Conservation (phyloP, 139 green algal species). For the Eudorina sp. region DNA sequence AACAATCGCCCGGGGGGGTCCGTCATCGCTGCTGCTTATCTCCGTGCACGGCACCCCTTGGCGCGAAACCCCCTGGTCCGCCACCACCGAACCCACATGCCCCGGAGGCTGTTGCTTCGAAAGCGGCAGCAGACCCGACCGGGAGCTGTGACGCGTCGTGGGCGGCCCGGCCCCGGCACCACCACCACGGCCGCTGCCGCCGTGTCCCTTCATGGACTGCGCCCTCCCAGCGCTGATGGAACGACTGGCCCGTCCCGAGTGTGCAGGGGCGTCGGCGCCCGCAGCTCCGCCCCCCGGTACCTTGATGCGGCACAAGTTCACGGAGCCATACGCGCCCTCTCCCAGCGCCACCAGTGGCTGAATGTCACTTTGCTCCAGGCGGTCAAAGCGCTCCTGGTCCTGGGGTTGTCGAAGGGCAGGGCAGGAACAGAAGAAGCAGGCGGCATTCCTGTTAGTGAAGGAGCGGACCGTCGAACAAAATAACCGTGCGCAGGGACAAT, state of each 20-base stretch:
- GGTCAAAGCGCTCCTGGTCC: slow-evolving; percentile 47
- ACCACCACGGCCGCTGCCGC: too few species aligned
- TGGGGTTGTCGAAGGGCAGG: slow-evolving; percentile 12
- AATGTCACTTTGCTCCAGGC: slow-evolving; percentile 29
- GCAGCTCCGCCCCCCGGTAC: neutral
- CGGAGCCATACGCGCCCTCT: slow-evolving; percentile 38
- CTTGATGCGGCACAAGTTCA: slow-evolving; percentile 38
- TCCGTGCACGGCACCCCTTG: too few species aligned
- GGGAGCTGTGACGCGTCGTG: too few species aligned
- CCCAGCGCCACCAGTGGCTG: slow-evolving; percentile 31
- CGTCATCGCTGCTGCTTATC: too few species aligned
- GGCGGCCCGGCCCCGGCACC: too few species aligned
- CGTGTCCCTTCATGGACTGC: neutral
- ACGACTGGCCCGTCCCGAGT: too few species aligned
- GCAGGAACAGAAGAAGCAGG: neutral
- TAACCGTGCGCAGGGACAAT: too few species aligned
- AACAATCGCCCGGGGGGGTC: too few species aligned
- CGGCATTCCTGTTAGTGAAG: neutral
- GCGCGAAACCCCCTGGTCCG: too few species aligned
- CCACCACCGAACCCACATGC: neutral
- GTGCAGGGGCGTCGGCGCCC: too few species aligned
- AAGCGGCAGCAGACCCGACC: too few species aligned
- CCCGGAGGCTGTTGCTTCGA: neutral
- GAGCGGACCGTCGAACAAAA: too few species aligned
- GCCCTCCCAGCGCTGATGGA: neutral